Percentiles rank a stretch among this genome's conserved stretches.
Evolutionary conservation across 768 basidiomycete genomes (phyloP).

Genomic region (Termitomyces sp.): DNA sequence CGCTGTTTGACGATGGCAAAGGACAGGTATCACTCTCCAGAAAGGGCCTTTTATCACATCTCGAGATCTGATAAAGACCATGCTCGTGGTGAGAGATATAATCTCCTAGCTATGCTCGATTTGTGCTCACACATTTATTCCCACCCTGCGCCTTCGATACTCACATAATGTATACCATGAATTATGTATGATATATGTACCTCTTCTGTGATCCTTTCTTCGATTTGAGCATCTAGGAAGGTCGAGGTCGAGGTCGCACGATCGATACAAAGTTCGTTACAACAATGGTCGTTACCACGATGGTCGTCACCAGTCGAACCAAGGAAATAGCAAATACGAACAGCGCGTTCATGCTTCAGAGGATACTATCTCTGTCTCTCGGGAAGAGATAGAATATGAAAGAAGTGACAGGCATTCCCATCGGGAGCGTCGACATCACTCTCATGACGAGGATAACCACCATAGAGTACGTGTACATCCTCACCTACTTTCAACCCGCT

Average conservation of each 20-base stretch:
- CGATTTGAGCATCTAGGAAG: not conserved
- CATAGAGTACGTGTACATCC: not conserved
- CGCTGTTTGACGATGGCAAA: conserved; percentile 5
- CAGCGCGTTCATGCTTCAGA: not conserved
- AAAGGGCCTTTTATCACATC: not conserved
- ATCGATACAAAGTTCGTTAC: not conserved
- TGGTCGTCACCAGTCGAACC: not conserved
- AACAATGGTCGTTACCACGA: not conserved
- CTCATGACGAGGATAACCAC: not conserved
- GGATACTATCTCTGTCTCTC: conserved; percentile 1
- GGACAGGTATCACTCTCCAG: conserved; percentile 5
- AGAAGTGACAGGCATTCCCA: not conserved
- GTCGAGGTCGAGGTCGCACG: conserved; percentile 6
- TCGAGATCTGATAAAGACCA: not conserved
- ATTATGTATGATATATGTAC: not conserved
- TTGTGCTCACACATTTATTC: conserved; percentile 4
- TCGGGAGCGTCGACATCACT: not conserved
- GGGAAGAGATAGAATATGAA: not conserved
- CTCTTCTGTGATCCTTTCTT: not conserved
- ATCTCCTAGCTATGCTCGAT: not conserved
- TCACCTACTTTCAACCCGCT: not conserved
- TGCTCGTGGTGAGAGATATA: conserved; percentile 12
- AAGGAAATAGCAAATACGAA: not conserved
- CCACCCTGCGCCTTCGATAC: not conserved
- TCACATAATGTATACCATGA: not conserved